Evolutionary conservation across 108 stramenopile genomes (phyloP).

Genomic region (Cyclotella cryptica): DNA sequence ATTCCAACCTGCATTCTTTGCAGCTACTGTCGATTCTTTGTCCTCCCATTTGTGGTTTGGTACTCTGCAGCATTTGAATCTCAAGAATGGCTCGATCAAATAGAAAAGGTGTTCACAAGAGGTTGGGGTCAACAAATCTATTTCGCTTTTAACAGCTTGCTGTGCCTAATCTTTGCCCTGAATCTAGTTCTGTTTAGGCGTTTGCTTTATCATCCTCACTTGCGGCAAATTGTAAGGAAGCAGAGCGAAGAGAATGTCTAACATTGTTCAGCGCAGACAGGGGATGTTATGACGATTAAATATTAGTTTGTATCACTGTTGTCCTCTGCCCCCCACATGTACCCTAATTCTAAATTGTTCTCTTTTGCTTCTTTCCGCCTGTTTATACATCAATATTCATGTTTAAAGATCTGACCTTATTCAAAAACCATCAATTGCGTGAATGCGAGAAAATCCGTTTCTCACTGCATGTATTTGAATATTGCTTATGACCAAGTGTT

Average conservation of each 20-base stretch:
- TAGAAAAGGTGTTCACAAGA: conserved; percentile 76
- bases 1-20: background rate
- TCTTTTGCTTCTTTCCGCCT: too few relatives aligned
- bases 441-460: too few relatives aligned
- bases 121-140: conserved; percentile 59
- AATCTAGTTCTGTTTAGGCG: conserved; percentile 68
- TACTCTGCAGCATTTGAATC: conserved; percentile 77
- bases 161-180: conserved; percentile 60
- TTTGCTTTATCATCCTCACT: conserved; percentile 66
- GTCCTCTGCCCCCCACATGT: too few relatives aligned
- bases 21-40: conserved; percentile 69
- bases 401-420: too few relatives aligned
- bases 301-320: too few relatives aligned
- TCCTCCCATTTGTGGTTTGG: conserved; percentile 76
- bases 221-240: conserved; percentile 40
- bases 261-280: too few relatives aligned
- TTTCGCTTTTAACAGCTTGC: conserved; percentile 58
- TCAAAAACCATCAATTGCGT: too few relatives aligned
- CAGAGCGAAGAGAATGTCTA: background rate
- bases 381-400: too few relatives aligned
- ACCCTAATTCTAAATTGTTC: too few relatives aligned
- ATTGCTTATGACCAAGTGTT: too few relatives aligned
- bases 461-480: too few relatives aligned
- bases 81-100: conserved; percentile 77
- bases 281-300: too few relatives aligned